Conservation (phyloP, 1,284 basidiomycete species). For the Ceratorhiza oryzae-sativae region DNA sequence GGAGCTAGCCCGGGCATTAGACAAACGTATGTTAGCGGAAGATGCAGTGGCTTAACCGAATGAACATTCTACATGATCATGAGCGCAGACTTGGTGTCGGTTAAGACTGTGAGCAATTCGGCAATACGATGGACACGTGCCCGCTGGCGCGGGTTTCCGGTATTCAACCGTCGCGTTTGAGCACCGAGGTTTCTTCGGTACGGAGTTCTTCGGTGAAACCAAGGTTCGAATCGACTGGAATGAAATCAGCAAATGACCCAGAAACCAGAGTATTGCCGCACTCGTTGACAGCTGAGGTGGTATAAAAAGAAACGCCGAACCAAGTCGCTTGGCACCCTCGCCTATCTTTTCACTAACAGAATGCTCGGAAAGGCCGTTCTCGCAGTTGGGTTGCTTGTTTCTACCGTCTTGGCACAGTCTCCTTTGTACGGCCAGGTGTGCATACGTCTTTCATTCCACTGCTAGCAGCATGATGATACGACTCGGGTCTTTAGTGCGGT, state of each 20-base stretch:
- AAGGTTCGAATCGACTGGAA: constrained; percentile 22
- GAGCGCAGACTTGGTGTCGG: neutral
- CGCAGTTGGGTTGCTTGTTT: constrained; percentile 26
- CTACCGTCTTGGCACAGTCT: constrained; percentile 45
- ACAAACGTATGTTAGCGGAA: constrained; percentile 32
- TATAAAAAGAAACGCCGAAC: constrained; percentile 17
- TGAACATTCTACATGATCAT: neutral
- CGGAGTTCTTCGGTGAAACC: constrained; percentile 27
- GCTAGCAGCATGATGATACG: constrained; percentile 42
- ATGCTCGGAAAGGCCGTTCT: constrained; percentile 27
- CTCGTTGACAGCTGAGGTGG: neutral
- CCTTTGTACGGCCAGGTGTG: constrained; percentile 49
- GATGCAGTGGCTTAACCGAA: constrained; percentile 6
- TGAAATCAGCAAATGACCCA: constrained; percentile 7
- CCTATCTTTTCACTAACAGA: neutral
- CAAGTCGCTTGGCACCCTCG: constrained; percentile 18
- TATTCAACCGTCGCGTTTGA: constrained; percentile 23
- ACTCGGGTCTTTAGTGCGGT: constrained; percentile 55
- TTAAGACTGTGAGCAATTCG: constrained; percentile 3
- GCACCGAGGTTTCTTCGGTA: constrained; percentile 27
- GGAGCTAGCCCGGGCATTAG: constrained; percentile 37
- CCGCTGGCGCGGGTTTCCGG: neutral
- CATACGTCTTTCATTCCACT: constrained; percentile 39
- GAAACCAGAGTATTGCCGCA: constrained; percentile 29
- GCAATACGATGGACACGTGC: constrained; percentile 1